A percentile compares a stretch with the other conserved stretches of the same genome.
phyloP scores from a whole-genome alignment of 2,329 filamentous ascomycete genomes.

The Rhynchosporium graminicola region DNA sequence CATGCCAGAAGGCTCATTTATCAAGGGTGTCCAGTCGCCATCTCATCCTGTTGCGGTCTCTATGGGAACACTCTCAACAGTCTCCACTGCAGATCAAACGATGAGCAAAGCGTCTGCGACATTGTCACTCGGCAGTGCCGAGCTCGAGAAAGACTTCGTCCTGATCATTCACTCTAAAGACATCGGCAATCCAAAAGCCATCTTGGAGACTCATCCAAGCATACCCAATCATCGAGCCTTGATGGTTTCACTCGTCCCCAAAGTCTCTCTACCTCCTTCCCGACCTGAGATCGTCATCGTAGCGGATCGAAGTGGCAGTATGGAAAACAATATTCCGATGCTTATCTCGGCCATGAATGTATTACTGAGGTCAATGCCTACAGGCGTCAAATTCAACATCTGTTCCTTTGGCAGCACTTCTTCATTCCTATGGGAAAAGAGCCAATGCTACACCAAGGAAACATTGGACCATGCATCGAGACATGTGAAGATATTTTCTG shows the following conservation, averaged over 20 bases:
- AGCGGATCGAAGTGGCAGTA: constrained; percentile 71
- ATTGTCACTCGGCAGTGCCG: constrained; percentile 52
- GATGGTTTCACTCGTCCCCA: constrained; percentile 71
- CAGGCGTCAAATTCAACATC: constrained; percentile 69
- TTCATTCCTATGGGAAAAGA: constrained; percentile 51
- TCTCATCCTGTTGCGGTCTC: constrained; percentile 67
- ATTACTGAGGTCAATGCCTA: constrained; percentile 65
- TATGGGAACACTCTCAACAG: constrained; percentile 58
- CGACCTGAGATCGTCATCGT: constrained; percentile 69
- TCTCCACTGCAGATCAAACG: constrained; percentile 48
- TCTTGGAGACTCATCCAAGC: constrained; percentile 66
- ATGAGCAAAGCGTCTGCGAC: constrained; percentile 63
- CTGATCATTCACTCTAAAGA: constrained; percentile 63
- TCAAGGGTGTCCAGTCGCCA: constrained; percentile 65
- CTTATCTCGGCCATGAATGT: constrained; percentile 58
- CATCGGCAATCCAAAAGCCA: constrained; percentile 59
- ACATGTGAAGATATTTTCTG: constrained; percentile 46
- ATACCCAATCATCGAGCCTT: constrained; percentile 63
- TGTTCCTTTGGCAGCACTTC: constrained; percentile 61
- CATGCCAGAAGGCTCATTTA: constrained; percentile 56
- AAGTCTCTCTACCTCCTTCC: constrained; percentile 60
- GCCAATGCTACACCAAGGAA: constrained; percentile 48
- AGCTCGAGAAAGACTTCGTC: constrained; percentile 66
- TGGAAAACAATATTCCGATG: constrained; percentile 55
- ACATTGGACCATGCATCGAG: constrained; percentile 47